Evolutionary conservation across 176 grass and related monocot genomes (phyloP), one percentile per base, ranked within the genome.

Genomic region (Guadua angustifolia): DNA sequence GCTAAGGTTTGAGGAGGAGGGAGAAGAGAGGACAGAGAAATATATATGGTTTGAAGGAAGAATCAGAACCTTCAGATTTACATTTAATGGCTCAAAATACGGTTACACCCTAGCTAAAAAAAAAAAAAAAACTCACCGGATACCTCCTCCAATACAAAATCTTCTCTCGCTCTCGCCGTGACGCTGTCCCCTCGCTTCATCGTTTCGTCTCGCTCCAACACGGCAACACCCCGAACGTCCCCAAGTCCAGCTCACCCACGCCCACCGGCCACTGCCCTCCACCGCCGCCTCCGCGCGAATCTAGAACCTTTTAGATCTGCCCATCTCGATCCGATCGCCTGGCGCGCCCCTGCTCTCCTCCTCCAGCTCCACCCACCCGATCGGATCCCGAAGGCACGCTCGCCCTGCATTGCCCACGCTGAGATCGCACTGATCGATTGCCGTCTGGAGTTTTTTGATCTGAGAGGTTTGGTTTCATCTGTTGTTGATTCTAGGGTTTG

Each of bases 161-260:
- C 3, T 38, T 38, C 3, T 38, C 36, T 38, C 36, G 4, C 36
- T 38, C 36, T 38, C 36, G 36, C n/a, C n/a, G n/a, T n/a, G n/a
- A n/a, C n/a, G n/a, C 36, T 38, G 4, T 38, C 36, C 36, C 36
- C 39, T 38, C n/a, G 11, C 38, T 17, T 29, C 51, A 46, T 46
- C 74, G 26, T 22, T 25, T 78, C 59, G n/a, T 50, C 71, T 64
- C 60, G 46, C 50, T 13, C 44, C 55, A 55, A 42, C n/a, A n/a
- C n/a, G n/a, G n/a, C n/a, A n/a, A n/a, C 17, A 29, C 19, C 52
- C 53, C 50, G 17, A 5, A 50, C 22, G 29, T 25, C 44, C 83
- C 35, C 11, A 14, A 59, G 36, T 85, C 71, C 82, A 89, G 82
- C 77, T 89, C 62, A 85, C 73, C 73, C 80, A 83, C 79, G 72